Conservation (phyloP, 2,329 filamentous ascomycete genomes). For the Fusarium multiceps region DNA sequence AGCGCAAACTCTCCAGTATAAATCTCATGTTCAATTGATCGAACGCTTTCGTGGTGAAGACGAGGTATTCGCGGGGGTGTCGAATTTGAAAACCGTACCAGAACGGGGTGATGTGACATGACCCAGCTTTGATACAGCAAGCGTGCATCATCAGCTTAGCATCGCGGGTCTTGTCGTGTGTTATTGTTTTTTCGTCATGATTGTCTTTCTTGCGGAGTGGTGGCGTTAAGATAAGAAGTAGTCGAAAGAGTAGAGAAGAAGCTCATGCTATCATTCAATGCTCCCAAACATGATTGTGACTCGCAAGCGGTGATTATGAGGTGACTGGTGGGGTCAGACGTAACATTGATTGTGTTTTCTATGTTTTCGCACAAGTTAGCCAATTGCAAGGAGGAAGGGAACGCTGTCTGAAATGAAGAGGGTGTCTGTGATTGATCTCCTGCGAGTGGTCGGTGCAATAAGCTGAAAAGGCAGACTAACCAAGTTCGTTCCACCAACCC, state of each 20-base stretch:
- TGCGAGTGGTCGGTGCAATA: no score
- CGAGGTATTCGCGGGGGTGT: not conserved
- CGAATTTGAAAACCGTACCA: not conserved
- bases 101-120: not conserved
- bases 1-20: constrained; percentile 42
- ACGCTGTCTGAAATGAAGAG: no score
- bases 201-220: not conserved
- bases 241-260: constrained; percentile 17
- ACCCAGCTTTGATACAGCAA: not conserved
- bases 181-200: not conserved
- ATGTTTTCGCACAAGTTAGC: no score
- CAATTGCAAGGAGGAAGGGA: no score
- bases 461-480: no score
- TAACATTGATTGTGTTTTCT: not conserved
- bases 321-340: not conserved
- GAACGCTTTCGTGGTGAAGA: not conserved
- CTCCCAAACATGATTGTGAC: not conserved
- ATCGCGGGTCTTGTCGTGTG: not conserved
- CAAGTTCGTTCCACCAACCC: constrained; percentile 6
- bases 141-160: no score
- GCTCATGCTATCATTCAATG: constrained; percentile 16
- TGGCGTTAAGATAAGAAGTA: not conserved
- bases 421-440: no score
- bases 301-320: not conserved
- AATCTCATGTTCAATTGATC: rapidly evolving